A percentile compares a stretch with the other conserved stretches of the same genome.
Evolutionary conservation across 2,329 filamentous ascomycete species (phyloP).

Genomic region (Colletotrichum endophyticum): DNA sequence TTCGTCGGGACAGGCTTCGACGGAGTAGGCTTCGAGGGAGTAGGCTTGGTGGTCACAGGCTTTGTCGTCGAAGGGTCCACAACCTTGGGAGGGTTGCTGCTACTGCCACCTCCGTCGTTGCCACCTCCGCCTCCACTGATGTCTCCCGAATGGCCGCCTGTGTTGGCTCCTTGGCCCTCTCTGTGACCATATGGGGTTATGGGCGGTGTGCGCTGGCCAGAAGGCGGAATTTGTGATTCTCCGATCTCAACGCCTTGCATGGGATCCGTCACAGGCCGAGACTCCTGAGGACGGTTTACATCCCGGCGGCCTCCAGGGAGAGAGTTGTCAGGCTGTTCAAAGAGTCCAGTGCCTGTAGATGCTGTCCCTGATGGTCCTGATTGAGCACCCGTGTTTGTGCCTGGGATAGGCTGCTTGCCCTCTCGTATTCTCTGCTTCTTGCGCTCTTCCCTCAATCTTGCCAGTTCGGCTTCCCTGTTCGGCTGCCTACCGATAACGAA

Average conservation of each 20-base stretch:
- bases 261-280: background rate
- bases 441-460: background rate
- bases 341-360: background rate
- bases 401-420: constrained; percentile 1
- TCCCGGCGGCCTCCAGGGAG: background rate
- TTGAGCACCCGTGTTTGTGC: background rate
- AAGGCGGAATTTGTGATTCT: background rate
- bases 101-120: background rate
- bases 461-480: background rate
- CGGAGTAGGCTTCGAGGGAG: too few relatives aligned
- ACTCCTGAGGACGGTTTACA: background rate
- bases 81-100: background rate
- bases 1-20: background rate
- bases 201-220: background rate
- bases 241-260: background rate
- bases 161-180: background rate
- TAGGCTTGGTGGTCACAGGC: background rate
- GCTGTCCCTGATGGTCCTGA: background rate
- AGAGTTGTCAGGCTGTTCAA: background rate
- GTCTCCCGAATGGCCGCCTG: background rate
- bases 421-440: background rate
- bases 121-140: too few relatives aligned
- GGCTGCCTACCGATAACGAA: background rate
- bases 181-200: background rate
- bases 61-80: background rate